Base-by-base conservation (phyloP, 257 asterid genomes). In the Euphrasia confusa region DNA sequence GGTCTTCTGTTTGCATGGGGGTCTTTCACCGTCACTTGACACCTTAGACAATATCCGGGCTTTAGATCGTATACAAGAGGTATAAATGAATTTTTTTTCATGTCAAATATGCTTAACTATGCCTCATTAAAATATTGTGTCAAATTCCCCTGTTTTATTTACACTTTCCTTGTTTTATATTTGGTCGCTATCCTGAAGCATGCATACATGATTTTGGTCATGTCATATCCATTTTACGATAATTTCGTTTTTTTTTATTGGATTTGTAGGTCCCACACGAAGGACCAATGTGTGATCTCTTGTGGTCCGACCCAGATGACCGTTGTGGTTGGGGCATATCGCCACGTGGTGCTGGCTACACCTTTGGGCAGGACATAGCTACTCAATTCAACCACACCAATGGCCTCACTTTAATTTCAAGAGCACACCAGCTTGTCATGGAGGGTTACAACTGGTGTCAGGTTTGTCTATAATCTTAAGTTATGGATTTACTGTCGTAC, bases 361-460 rank as follows among this genome's bases (percentile, higher is more conserved):
- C 99, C 57, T 92, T 92, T 66, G 99, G 99, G 61, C 99, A 89
- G 83, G 99, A 92, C 66, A 86, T 92, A 71, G 99, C 99, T 49
- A 77, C 95, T 68, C 97, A 83, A 69, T 89, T 89, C 75, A 92
- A 92, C 85, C 96, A 92, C 77, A 89, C 99, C 64, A 92, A 92
- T 65, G 99, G 99, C 66, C 95, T 92, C 67, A 71, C 85, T 49
- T 84, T 92, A 67, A 92, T 92, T 66, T 92, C 99, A 69, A 92
- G 99, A 79, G 99, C 99, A 1, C 99, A 92, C 72, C 99, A 92
- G 79, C 95, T 92, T 45, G 99, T 92, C 75, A 92, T 89, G 99
- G 99, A 92, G 78, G 99, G 99, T 77, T 92, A 45, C 70, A 89
- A 92, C 69, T 92, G 99, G 99, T 89, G 99, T 85, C 99, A 92